Percentiles rank a stretch among this genome's conserved stretches.
These are phyloP conservation scores for Inga leiocalycina DNA, from an alignment of 306 rosid species.

Conservation along the genomic window DNA sequence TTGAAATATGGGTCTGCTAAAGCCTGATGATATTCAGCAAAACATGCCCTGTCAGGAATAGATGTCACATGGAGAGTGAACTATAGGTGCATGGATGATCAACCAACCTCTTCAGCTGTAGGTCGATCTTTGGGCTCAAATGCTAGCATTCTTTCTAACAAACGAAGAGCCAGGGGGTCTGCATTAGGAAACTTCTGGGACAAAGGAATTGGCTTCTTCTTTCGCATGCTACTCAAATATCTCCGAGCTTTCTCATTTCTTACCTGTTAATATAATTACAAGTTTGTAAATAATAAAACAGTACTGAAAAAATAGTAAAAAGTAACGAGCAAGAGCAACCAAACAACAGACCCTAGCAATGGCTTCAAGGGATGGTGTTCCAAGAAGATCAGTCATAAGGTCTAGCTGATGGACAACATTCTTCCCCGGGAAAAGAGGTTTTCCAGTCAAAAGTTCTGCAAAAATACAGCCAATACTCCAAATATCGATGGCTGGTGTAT, in stretches of 20 bases:
- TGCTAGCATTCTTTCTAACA: conserved; percentile 95
- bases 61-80: conserved; percentile 24
- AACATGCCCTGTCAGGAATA: conserved; percentile 24
- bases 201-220: conserved; percentile 85
- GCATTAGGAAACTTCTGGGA: conserved; percentile 92
- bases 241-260: conserved; percentile 97
- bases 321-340: conserved; percentile 17
- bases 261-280: conserved; percentile 53
- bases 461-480: conserved; percentile 99
- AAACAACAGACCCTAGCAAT: conserved; percentile 78
- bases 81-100: conserved; percentile 26
- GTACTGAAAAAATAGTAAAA: conserved; percentile 11
- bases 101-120: conserved; percentile 87
- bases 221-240: conserved; percentile 95
- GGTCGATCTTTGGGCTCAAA: conserved; percentile 99
- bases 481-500: conserved; percentile 98
- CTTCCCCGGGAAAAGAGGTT: conserved; percentile 98
- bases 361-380: conserved; percentile 90
- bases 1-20: conserved; percentile 96
- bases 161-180: conserved; percentile 93
- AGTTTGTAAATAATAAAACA: conserved; percentile 29
- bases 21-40: conserved; percentile 62
- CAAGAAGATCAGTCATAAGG: conserved; percentile 94
- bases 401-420: conserved; percentile 98
- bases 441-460: conserved; percentile 95